Conservation (phyloP, 2,329 filamentous ascomycete species). For the Scedosporium apiospermum region DNA sequence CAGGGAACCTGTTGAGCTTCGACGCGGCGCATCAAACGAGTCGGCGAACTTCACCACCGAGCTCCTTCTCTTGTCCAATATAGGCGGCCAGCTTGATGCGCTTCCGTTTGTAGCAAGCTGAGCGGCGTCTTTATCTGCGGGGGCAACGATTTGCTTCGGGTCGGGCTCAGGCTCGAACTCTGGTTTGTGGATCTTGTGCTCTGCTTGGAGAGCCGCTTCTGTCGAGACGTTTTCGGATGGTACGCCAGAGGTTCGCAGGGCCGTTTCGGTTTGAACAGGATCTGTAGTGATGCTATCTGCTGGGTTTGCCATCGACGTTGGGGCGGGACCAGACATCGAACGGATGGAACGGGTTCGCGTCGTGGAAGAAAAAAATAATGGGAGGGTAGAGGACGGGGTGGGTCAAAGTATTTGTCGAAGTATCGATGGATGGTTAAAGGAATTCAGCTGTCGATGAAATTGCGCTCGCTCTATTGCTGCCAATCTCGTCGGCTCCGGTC, state of each 20-base stretch:
- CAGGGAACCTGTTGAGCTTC: slow-evolving; percentile 3
- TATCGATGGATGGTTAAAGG: background rate
- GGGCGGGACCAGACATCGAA: slow-evolving; percentile 1
- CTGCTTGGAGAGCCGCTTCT: background rate
- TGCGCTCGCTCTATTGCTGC: background rate
- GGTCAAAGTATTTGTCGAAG: background rate
- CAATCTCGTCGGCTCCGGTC: background rate
- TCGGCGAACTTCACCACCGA: background rate
- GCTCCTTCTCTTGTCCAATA: background rate
- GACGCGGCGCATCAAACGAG: background rate
- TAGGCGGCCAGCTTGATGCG: background rate
- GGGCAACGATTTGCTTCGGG: background rate
- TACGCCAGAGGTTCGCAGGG: background rate
- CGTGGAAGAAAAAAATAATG: background rate
- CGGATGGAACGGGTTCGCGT: background rate
- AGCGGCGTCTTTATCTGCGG: background rate
- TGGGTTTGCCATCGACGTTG: slow-evolving; percentile 6
- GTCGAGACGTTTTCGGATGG: background rate
- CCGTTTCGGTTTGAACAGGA: background rate
- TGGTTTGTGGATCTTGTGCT: background rate
- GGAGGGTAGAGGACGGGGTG: background rate
- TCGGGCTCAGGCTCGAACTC: background rate
- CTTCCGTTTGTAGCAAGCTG: background rate
- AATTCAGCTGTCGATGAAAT: background rate
- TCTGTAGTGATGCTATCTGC: background rate